A percentile compares a stretch with the other conserved stretches of the same genome.
These are phyloP conservation scores for Oleoguttula mirabilis DNA, from an alignment of 495 filamentous ascomycete species.

Conservation along the genomic window DNA sequence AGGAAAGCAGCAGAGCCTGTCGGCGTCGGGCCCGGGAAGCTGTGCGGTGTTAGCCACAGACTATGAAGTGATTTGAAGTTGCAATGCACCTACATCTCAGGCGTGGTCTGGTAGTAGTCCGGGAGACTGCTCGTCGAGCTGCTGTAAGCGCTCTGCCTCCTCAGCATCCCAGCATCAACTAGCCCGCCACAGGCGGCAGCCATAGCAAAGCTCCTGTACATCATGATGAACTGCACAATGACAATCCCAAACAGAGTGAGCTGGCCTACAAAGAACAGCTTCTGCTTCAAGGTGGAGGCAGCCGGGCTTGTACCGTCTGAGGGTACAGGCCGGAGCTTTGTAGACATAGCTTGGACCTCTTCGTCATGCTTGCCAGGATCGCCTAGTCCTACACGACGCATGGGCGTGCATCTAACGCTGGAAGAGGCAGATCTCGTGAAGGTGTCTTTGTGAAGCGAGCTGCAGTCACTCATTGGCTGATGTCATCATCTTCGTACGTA, in stretches of 20 bases:
- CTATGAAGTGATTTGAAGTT: background rate
- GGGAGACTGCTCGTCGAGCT: slow-evolving; percentile 1
- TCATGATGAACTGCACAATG: slow-evolving; percentile 16
- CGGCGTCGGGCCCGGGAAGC: slow-evolving; percentile 40
- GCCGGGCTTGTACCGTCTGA: too few species aligned
- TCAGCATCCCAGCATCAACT: slow-evolving; percentile 1
- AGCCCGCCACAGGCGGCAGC: slow-evolving; percentile 6
- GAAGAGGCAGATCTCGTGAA: too few species aligned
- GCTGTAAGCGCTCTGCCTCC: slow-evolving; percentile 1
- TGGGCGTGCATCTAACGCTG: too few species aligned
- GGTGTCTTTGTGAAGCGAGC: too few species aligned
- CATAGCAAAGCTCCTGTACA: slow-evolving; percentile 9
- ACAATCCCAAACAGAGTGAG: slow-evolving; percentile 8
- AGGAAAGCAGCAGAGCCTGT: slow-evolving; percentile 46
- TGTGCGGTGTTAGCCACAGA: slow-evolving; percentile 12
- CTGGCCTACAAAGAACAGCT: slow-evolving; percentile 4
- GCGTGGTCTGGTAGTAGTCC: slow-evolving; percentile 44
- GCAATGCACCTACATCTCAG: slow-evolving; percentile 29
- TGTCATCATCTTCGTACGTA: too few species aligned
- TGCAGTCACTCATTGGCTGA: too few species aligned
- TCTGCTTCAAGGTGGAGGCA: too few species aligned
- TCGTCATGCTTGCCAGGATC: too few species aligned
- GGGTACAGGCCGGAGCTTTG: too few species aligned
- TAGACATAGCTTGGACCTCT: too few species aligned
- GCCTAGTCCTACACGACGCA: too few species aligned